Conservation (phyloP, 371 early-diverging fungal species). For the Fennellomyces sp. region DNA sequence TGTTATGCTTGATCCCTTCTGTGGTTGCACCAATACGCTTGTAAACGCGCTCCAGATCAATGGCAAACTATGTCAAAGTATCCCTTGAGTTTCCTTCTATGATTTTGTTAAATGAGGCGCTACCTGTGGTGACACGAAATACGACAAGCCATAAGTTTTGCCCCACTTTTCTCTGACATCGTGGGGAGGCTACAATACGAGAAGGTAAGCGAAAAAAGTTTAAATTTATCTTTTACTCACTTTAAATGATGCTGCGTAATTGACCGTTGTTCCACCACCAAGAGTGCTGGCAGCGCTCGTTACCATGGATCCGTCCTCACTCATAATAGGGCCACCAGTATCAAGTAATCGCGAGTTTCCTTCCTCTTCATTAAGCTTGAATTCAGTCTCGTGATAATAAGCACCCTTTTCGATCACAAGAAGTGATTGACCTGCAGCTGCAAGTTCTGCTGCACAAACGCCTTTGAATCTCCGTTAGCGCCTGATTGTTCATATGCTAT, state of each 20-base stretch:
- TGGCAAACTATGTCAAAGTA: constrained; percentile 17
- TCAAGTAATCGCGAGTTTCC: constrained; percentile 54
- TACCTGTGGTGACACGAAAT: constrained; percentile 56
- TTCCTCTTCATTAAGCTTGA: constrained; percentile 49
- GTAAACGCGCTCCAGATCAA: constrained; percentile 53
- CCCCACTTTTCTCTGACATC: constrained; percentile 78
- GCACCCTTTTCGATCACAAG: constrained; percentile 76
- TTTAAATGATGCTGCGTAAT: constrained; percentile 71
- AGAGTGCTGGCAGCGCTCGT: constrained; percentile 65
- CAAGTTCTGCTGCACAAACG: constrained; percentile 68
- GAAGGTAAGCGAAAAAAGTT: too few relatives aligned
- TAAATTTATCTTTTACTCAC: constrained; percentile 30
- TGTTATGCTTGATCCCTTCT: constrained; percentile 61
- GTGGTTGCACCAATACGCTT: constrained; percentile 60
- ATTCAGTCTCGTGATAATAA: constrained; percentile 58
- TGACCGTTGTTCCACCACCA: constrained; percentile 54
- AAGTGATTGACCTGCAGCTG: constrained; percentile 68
- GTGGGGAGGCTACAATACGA: constrained; percentile 20
- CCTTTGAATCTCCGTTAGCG: constrained; percentile 61
- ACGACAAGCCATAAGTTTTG: constrained; percentile 52
- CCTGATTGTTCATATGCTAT: constrained; percentile 26
- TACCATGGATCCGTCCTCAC: constrained; percentile 46
- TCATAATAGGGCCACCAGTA: constrained; percentile 38
- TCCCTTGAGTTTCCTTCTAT: too few relatives aligned
- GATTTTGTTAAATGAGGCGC: too few relatives aligned